These are phyloP conservation scores for Emericellopsis cladophorae DNA, from an alignment of 2,329 filamentous ascomycete genomes.

Conservation along the genomic window DNA sequence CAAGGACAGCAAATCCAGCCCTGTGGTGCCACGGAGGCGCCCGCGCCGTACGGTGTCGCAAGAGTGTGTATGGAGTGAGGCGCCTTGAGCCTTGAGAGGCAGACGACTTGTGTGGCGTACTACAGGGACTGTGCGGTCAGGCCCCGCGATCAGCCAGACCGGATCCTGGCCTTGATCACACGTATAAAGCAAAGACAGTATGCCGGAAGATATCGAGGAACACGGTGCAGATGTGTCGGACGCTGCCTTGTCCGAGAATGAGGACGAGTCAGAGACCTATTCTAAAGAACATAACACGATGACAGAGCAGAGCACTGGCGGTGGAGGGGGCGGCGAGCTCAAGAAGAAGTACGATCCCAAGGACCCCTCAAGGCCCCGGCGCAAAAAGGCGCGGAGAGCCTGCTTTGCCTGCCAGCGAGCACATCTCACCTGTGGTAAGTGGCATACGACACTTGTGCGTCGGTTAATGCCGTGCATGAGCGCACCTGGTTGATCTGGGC, in stretches of 20 bases:
- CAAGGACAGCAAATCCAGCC: background rate
- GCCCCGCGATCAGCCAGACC: background rate
- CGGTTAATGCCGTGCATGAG: background rate
- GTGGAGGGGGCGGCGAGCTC: constrained; percentile 31
- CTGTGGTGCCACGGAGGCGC: constrained; percentile 4
- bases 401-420: constrained; percentile 96
- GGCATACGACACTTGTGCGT: constrained; percentile 1
- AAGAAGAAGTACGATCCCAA: constrained; percentile 72
- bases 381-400: constrained; percentile 91
- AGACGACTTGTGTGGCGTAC: background rate
- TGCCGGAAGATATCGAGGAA: constrained; percentile 41
- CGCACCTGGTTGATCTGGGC: background rate
- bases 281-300: constrained; percentile 39
- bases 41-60: constrained; percentile 1
- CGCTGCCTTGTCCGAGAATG: constrained; percentile 42
- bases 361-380: constrained; percentile 75
- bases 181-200: constrained; percentile 32
- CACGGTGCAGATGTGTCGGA: constrained; percentile 43
- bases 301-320: constrained; percentile 24
- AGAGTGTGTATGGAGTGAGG: constrained; percentile 2
- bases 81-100: background rate
- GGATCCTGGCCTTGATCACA: background rate
- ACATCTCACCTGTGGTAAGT: constrained; percentile 96
- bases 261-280: constrained; percentile 37
- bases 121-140: background rate